Evolutionary conservation across 1,139 yeast genomes (phyloP).

Genomic region (Candida labiduridarum): DNA sequence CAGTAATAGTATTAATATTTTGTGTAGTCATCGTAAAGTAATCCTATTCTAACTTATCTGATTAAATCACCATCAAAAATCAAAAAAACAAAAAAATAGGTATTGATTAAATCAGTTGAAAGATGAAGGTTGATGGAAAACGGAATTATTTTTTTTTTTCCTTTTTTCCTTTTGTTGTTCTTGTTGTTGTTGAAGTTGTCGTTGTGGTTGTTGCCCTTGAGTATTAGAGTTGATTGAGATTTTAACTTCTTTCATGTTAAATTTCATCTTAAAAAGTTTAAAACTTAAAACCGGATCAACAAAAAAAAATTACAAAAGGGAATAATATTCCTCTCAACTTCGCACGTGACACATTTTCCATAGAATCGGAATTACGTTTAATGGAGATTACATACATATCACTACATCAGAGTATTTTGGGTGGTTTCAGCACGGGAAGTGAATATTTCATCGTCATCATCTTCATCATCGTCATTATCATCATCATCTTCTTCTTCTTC

Average conservation of each 20-base stretch:
- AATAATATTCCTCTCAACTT: background rate
- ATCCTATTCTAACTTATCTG: too few species aligned
- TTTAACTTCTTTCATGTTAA: conserved; percentile 5
- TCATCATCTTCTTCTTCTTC: conserved; percentile 15
- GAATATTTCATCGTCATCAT: conserved; percentile 12
- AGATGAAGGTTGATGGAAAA: too few species aligned
- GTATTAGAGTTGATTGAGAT: background rate
- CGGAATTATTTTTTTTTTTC: too few species aligned
- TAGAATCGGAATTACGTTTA: background rate
- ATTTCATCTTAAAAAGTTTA: conserved; percentile 5
- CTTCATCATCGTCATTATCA: conserved; percentile 8
- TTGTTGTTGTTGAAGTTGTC: background rate
- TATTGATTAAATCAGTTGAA: too few species aligned
- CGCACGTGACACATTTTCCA: background rate
- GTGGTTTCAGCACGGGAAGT: conserved; percentile 8
- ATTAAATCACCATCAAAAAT: too few species aligned
- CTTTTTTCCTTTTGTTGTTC: background rate
- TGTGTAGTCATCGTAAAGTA: background rate
- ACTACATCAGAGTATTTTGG: conserved; percentile 9
- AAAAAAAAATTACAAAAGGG: background rate
- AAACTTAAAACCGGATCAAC: background rate
- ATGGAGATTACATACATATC: background rate
- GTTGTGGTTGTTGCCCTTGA: background rate
- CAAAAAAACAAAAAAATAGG: too few species aligned
- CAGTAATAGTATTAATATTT: background rate